Evolutionary conservation across 306 rosid genomes (phyloP), one percentile per base, ranked within the genome.

Genomic region (Delonix regia): DNA sequence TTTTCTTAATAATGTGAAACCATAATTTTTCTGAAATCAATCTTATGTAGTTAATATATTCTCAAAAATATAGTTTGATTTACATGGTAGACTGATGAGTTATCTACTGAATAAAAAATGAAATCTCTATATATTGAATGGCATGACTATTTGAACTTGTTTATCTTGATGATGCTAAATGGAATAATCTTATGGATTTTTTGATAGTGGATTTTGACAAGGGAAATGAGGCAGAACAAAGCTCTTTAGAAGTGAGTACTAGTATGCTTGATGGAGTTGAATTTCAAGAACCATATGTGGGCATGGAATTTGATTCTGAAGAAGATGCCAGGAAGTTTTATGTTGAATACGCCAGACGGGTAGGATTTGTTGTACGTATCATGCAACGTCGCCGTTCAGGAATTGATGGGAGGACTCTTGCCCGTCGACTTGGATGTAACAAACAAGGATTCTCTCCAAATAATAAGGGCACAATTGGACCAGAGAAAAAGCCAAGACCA

Each of bases 341-440:
- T 82, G 47, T 74, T 38, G 97, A 89, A 34, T 94, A 92, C 82
- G 97, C 97, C 33, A 90, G 91, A 76, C 82, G 80, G 71, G 83
- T 85, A 33, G 98, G 98, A 18, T 94, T 92, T 79, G 85, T 79
- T 21, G 94, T 94, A 51, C 92, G 98, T 48, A 80, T 89, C 49
- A 94, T 92, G 98, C 97, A 94, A 80, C 90, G 98, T 14, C 97
- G 95, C 38, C 88, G 91, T 78, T 93, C 97, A 6, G 92, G 92
- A 42, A 87, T 89, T 44, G 97, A 92, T 86, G 97, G 98, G 66
- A 90, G 86, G 77, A 94, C 97, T 14, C 92, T 94, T 83, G 97
- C 97, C n/a, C 97, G 94, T 53, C 92, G 97, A 64, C 97, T 92
- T 74, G 97, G 98, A 74, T 94, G 98, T 80, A 92, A 90, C 82